phyloP scores from a whole-genome alignment of 306 rosid genomes.

The Castanea crenata region DNA sequence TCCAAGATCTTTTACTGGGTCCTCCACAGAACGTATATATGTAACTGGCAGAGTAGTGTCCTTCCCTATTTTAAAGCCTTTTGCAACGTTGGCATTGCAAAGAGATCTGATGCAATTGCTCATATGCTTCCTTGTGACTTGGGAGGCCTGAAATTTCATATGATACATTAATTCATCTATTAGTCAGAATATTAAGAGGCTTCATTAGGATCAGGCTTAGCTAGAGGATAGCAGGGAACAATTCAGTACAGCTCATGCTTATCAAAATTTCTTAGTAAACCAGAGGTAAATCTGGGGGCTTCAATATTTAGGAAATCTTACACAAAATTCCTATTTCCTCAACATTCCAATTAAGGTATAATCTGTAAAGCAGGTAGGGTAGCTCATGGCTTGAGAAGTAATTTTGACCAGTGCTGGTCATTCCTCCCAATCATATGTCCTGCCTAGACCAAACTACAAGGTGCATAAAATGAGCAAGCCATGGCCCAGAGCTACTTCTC shows the following conservation, averaged over 20 bases:
- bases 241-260: not conserved
- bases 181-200: not conserved
- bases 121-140: constrained; percentile 56
- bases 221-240: not conserved
- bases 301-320: not conserved
- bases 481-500: not conserved
- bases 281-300: not conserved
- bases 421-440: not conserved
- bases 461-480: not conserved
- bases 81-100: constrained; percentile 71
- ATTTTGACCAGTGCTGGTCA: not conserved
- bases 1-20: constrained; percentile 49
- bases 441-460: not conserved
- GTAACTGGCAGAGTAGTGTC: constrained; percentile 82
- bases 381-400: not conserved
- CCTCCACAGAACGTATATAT: constrained; percentile 49
- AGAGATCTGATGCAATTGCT: constrained; percentile 65
- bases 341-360: not conserved
- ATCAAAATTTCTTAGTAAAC: not conserved
- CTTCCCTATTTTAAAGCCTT: constrained; percentile 74
- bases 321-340: not conserved
- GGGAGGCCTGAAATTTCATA: constrained; percentile 60
- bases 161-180: not conserved
- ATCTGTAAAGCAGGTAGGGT: not conserved
- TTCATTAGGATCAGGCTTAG: not conserved